These are phyloP conservation scores for Smittium mucronatum DNA, from an alignment of 371 early-diverging fungal genomes.

Conservation along the genomic window DNA sequence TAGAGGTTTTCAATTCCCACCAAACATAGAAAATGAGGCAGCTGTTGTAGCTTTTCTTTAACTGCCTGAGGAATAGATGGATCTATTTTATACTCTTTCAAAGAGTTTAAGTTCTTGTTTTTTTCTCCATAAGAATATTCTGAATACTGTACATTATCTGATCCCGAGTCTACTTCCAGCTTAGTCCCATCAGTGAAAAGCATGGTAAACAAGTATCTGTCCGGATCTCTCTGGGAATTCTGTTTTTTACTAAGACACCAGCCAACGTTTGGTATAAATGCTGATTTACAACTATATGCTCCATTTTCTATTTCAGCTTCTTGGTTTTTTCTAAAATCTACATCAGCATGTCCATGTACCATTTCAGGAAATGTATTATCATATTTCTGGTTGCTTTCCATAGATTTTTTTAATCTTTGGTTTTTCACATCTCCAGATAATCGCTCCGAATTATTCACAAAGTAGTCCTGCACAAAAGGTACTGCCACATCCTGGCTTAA, in stretches of 20 bases:
- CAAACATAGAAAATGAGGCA: conserved; percentile 2
- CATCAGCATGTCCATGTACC: background rate
- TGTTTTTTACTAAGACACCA: conserved; percentile 13
- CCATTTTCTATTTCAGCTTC: background rate
- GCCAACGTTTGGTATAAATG: background rate
- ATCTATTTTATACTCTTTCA: background rate
- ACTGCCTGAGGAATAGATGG: background rate
- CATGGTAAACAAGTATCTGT: conserved; percentile 17
- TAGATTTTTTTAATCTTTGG: background rate
- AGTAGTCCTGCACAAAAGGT: no score
- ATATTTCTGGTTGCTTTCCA: background rate
- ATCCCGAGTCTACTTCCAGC: conserved; percentile 1
- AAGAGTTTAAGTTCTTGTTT: background rate
- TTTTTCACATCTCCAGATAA: background rate
- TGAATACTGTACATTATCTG: background rate
- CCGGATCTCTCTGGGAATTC: conserved; percentile 6
- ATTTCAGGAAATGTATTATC: background rate
- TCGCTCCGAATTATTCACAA: background rate
- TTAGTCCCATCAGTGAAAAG: conserved; percentile 25
- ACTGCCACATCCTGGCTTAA: background rate
- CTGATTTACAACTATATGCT: background rate
- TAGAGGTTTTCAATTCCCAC: conserved; percentile 8
- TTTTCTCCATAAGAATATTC: background rate
- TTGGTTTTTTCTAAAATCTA: background rate
- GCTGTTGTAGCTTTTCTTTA: background rate